phyloP scores from a whole-genome alignment of 768 basidiomycete genomes.

The Hirschioporus abietinus region DNA sequence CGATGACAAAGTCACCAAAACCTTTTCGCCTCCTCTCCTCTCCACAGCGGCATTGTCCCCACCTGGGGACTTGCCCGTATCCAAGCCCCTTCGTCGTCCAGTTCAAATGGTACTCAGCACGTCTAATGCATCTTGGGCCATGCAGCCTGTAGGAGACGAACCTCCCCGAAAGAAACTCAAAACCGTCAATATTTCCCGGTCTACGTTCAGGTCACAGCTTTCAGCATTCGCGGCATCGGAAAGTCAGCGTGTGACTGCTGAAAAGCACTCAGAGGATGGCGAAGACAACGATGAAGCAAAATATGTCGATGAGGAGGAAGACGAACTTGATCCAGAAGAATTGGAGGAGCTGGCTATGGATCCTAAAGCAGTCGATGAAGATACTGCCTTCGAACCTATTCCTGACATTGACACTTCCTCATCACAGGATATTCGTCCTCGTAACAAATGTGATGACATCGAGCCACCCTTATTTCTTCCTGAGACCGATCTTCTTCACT shows the following conservation, averaged over 20 bases:
- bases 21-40: not conserved
- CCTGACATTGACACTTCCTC: not conserved
- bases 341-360: constrained; percentile 16
- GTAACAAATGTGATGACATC: not conserved
- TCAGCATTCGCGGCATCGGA: constrained; percentile 50
- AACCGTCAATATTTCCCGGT: constrained; percentile 15
- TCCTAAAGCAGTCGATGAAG: constrained; percentile 20
- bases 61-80: not conserved
- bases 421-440: not conserved
- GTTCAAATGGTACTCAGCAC: constrained; percentile 49
- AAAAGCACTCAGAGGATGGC: constrained; percentile 16
- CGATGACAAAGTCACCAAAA: not conserved
- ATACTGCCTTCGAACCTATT: constrained; percentile 4
- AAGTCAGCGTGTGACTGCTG: constrained; percentile 26
- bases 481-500: not conserved
- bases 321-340: constrained; percentile 19
- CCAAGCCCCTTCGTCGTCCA: constrained; percentile 12
- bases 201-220: constrained; percentile 42
- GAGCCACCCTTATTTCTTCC: not conserved
- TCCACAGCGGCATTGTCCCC: not conserved
- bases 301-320: constrained; percentile 16
- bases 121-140: constrained; percentile 44
- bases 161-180: constrained; percentile 34
- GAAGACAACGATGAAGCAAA: constrained; percentile 17
- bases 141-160: constrained; percentile 11